Conservation (phyloP, 371 early-diverging fungal genomes). For the Mortierella sp. region DNA sequence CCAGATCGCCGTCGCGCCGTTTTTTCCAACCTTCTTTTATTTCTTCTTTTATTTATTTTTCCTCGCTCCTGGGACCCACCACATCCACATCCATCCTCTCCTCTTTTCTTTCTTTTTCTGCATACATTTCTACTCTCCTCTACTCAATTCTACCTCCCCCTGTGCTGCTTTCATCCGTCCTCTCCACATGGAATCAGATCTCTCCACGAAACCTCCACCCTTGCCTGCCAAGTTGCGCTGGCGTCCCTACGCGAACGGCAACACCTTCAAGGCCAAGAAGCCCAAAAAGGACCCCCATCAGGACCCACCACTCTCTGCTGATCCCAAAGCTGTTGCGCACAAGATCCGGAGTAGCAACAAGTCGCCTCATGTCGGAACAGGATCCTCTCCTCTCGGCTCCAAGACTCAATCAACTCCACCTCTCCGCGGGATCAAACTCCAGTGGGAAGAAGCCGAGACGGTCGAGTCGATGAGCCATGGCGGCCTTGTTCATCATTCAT, state of each 20-base stretch:
- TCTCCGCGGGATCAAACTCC: slow-evolving; percentile 28
- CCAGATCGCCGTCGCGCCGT: too few relatives aligned
- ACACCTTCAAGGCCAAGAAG: slow-evolving; percentile 37
- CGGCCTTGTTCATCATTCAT: slow-evolving; percentile 15
- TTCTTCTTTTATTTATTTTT: too few relatives aligned
- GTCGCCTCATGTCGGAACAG: neutral
- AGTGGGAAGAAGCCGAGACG: slow-evolving; percentile 53
- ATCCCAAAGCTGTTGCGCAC: slow-evolving; percentile 31
- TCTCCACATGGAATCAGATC: too few relatives aligned
- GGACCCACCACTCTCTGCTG: neutral
- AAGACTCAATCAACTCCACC: neutral
- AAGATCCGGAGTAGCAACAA: slow-evolving; percentile 37
- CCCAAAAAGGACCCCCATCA: slow-evolving; percentile 14
- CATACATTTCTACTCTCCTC: too few relatives aligned
- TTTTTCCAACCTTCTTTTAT: too few relatives aligned
- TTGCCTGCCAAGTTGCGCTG: slow-evolving; percentile 50
- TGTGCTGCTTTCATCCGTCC: too few relatives aligned
- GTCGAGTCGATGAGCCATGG: slow-evolving; percentile 50
- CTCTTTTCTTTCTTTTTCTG: too few relatives aligned
- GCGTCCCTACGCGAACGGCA: slow-evolving; percentile 51
- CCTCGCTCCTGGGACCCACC: too few relatives aligned
- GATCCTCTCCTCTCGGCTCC: too few relatives aligned
- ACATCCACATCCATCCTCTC: too few relatives aligned
- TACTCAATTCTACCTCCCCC: too few relatives aligned
- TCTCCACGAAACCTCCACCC: slow-evolving; percentile 13